Evolutionary conservation across 176 grass and related monocot genomes (phyloP), one percentile per base, ranked within the genome.

Genomic region (Eleusine indica): DNA sequence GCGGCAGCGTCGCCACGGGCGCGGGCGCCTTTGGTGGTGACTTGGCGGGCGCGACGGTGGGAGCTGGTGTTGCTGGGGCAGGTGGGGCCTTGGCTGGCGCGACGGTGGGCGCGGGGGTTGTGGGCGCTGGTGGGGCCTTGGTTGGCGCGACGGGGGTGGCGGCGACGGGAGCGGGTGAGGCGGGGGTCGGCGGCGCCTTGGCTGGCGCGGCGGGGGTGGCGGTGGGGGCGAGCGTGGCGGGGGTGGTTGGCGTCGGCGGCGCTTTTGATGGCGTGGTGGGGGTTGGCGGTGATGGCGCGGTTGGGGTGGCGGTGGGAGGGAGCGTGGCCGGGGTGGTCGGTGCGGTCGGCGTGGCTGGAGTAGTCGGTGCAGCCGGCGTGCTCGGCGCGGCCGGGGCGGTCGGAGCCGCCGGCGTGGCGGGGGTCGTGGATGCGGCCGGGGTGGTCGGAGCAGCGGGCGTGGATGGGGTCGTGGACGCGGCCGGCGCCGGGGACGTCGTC

Each of bases 61-160:
- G 1, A 65, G 43, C 32, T 47, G 44, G 44, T 10, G 12, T 35
- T 2, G 32, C 32, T 2, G 32, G 32, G 2, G 73, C 46, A 8
- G 91, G 87, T 3, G 84, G 82, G 5, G 86, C 37, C 65, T 81
- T 75, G 0, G 49, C 13, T 0, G 86, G 86, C 3, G 86, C 64
- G 0, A 68, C 84, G n/a, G 89, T 53, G 3, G 85, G 89, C 8
- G 43, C 68, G 0, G 85, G 58, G 19, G 84, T 58, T 0, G 87
- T 21, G 0, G 91, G 82, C 2, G 88, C 43, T 9, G 83, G 66
- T 8, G 81, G 44, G 2, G 60, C 66, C 0, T 68, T 54, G 1
- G 79, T 15, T 9, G 70, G 71, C 4, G 73, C 38, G 4, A 49
- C 22, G 21, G 37, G 47, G 11, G 17, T n/a, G 3, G 70, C 35